Evolutionary conservation across 305 asterid species (phyloP).

Genomic region (Fraxinus xanthoxyloides): DNA sequence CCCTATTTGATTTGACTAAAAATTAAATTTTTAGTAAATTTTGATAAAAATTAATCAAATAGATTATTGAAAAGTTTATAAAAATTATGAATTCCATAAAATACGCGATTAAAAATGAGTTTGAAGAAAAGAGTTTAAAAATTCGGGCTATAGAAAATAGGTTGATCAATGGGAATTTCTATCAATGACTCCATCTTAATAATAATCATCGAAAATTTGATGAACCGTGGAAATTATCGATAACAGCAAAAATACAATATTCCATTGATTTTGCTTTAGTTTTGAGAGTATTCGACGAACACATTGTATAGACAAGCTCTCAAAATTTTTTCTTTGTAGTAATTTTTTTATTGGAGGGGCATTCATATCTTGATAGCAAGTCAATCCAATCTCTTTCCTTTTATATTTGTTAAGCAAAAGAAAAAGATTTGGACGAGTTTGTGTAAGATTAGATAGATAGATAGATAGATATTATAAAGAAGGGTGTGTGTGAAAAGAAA

Average conservation of each 20-base stretch:
- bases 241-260: neutral
- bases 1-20: neutral
- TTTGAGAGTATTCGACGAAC: neutral
- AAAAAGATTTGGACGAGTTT: constrained; percentile 13
- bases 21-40: too few species aligned
- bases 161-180: neutral
- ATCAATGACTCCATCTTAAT: neutral
- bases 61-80: neutral
- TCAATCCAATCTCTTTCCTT: constrained; percentile 12
- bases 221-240: neutral
- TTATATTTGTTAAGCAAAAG: neutral
- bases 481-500: constrained; percentile 29
- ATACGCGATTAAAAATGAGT: too few species aligned
- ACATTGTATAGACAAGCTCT: neutral
- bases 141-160: neutral
- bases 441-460: constrained; percentile 12
- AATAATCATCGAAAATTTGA: neutral
- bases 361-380: neutral
- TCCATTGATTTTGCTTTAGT: neutral
- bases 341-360: neutral
- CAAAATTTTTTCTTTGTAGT: neutral
- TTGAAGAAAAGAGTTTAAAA: too few species aligned
- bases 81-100: too few species aligned
- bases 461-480: constrained; percentile 12
- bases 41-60: too few species aligned